A percentile compares a stretch with the other conserved stretches of the same genome.
Conservation (phyloP, 106 monocot species). For the Agapanthus africanus region DNA sequence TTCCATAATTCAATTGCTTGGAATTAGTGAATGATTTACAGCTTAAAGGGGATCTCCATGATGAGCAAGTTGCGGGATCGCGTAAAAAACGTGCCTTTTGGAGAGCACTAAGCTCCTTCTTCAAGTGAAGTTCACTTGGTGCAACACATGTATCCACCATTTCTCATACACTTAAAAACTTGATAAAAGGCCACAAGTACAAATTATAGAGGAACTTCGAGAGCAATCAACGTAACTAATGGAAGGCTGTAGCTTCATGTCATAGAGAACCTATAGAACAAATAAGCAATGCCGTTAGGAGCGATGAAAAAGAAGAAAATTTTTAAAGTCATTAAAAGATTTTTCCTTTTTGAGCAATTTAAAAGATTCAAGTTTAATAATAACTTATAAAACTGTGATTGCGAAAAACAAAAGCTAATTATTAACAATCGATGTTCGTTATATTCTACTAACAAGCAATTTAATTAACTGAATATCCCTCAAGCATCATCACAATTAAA, state of each 20-base stretch:
- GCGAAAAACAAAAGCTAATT: not conserved
- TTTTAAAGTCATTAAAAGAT: no score
- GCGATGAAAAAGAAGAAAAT: no score
- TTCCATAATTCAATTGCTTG: constrained; percentile 21
- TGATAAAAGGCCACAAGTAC: not conserved
- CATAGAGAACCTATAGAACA: no score
- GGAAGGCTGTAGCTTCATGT: no score
- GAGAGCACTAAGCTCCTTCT: constrained; percentile 72
- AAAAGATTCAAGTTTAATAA: not conserved
- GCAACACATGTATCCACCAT: constrained; percentile 67
- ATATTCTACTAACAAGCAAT: not conserved
- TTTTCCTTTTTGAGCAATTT: no score
- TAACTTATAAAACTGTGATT: not conserved
- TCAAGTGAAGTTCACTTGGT: constrained; percentile 93
- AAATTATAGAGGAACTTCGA: not conserved
- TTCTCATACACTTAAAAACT: not conserved
- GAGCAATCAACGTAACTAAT: not conserved
- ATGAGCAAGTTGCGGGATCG: constrained; percentile 91
- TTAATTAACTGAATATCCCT: not conserved
- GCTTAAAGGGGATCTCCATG: constrained; percentile 77
- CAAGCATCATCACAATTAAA: not conserved
- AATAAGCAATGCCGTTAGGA: no score
- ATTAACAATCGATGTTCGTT: not conserved
- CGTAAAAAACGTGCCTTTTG: constrained; percentile 69
- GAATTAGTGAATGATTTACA: constrained; percentile 49